Percentiles rank a stretch among this genome's conserved stretches.
Conservation (phyloP, 2,329 filamentous ascomycete species). For the Ophiostoma montium region DNA sequence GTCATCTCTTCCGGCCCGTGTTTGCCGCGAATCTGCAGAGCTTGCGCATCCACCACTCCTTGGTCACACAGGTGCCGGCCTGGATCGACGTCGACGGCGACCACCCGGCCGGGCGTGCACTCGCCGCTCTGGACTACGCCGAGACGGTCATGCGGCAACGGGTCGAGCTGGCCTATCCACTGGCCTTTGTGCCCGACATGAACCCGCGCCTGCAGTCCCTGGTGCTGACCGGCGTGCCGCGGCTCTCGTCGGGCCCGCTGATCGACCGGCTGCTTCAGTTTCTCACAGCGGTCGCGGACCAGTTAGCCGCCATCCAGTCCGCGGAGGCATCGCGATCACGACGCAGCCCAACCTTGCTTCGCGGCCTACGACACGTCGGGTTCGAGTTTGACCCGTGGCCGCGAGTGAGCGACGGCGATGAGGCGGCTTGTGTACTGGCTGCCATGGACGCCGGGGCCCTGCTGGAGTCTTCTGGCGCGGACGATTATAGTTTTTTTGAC, state of each 20-base stretch:
- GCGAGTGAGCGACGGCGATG: slow-evolving; percentile 20
- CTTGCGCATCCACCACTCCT: slow-evolving; percentile 43
- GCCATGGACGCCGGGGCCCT: slow-evolving; percentile 29
- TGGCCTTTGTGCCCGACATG: slow-evolving; percentile 37
- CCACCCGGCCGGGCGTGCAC: slow-evolving; percentile 14
- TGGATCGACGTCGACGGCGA: slow-evolving; percentile 24
- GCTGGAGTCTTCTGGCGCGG: slow-evolving; percentile 23
- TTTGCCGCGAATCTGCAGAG: slow-evolving; percentile 37
- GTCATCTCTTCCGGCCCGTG: slow-evolving; percentile 36
- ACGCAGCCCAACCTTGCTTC: slow-evolving; percentile 29
- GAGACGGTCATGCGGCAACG: slow-evolving; percentile 30
- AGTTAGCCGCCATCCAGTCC: slow-evolving; percentile 26
- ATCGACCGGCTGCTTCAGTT: slow-evolving; percentile 34
- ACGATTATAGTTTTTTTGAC: slow-evolving; percentile 34
- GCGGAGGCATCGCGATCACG: slow-evolving; percentile 17
- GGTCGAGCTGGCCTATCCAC: slow-evolving; percentile 31
- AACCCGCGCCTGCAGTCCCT: slow-evolving; percentile 40
- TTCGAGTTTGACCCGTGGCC: slow-evolving; percentile 39
- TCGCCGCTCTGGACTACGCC: slow-evolving; percentile 26
- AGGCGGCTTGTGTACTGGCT: slow-evolving; percentile 10
- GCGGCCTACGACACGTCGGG: slow-evolving; percentile 37
- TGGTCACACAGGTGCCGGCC: slow-evolving; percentile 40
- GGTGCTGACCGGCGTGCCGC: slow-evolving; percentile 39
- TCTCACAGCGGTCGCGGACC: slow-evolving; percentile 29
- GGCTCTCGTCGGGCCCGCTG: slow-evolving; percentile 35